Evolutionary conservation across 495 filamentous ascomycete species (phyloP).

Genomic region (Hyaloscypha bicolor): DNA sequence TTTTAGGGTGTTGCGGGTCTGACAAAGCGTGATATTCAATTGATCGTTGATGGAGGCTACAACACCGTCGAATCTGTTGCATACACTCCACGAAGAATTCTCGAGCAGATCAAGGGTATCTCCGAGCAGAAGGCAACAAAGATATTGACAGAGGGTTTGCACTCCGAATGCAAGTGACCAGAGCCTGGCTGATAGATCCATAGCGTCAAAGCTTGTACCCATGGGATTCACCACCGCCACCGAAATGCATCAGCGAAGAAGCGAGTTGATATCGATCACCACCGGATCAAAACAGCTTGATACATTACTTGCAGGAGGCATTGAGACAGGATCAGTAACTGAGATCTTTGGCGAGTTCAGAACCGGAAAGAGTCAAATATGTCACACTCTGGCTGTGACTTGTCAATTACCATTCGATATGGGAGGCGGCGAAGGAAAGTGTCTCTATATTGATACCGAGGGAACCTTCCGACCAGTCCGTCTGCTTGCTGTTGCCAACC

Average conservation of each 20-base stretch:
- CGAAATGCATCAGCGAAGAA: conserved; percentile 96
- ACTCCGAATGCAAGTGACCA: neutral
- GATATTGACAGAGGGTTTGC: conserved; percentile 83
- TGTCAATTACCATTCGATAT: conserved; percentile 98
- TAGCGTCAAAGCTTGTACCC: conserved; percentile 92
- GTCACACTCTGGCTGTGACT: conserved; percentile 97
- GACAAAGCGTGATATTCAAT: conserved; percentile 91
- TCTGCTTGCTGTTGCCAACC: conserved; percentile 84
- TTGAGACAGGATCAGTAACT: conserved; percentile 98
- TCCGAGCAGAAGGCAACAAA: conserved; percentile 95
- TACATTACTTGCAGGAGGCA: conserved; percentile 89
- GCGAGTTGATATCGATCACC: conserved; percentile 95
- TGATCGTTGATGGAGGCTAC: conserved; percentile 88
- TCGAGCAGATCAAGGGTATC: conserved; percentile 96
- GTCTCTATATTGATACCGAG: conserved; percentile 98
- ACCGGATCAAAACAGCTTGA: conserved; percentile 97
- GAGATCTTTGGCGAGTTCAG: conserved; percentile 98
- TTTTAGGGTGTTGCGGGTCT: conserved; percentile 75
- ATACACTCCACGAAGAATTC: conserved; percentile 83
- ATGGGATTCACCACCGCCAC: conserved; percentile 99
- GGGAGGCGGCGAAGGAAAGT: conserved; percentile 98
- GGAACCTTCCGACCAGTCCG: conserved; percentile 95
- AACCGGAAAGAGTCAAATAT: conserved; percentile 97
- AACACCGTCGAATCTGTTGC: conserved; percentile 94
- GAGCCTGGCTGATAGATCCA: conserved; percentile 22